These are phyloP conservation scores for Hemisphaericaspora xylofermentans DNA, from an alignment of 1,139 yeast species.

Conservation along the genomic window DNA sequence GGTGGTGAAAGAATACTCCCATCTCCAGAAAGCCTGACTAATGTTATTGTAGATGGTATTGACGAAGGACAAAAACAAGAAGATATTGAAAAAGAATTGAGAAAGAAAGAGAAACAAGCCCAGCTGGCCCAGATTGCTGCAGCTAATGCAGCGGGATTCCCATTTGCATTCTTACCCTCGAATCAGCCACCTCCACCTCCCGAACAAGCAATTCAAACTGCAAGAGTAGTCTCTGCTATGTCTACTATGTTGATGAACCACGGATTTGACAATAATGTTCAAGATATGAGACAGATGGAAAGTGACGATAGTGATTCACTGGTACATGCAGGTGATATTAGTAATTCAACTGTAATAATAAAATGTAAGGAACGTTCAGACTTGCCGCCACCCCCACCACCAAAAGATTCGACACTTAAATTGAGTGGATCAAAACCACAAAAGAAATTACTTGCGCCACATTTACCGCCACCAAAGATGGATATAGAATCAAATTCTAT, in stretches of 20 bases:
- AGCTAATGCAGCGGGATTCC: conserved; percentile 19
- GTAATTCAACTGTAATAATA: neutral
- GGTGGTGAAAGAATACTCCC: neutral
- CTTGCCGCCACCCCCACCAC: neutral
- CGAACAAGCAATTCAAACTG: conserved; percentile 3
- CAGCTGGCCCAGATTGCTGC: conserved; percentile 26
- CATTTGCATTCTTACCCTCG: conserved; percentile 17
- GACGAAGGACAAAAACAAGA: conserved; percentile 9
- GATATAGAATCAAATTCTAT: conserved; percentile 2
- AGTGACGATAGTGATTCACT: neutral
- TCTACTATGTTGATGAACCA: conserved; percentile 2
- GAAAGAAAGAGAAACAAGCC: conserved; percentile 20
- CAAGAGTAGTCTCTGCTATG: conserved; percentile 1
- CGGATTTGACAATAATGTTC: conserved; percentile 1
- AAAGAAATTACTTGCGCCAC: neutral
- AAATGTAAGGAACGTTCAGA: neutral
- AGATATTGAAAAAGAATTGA: conserved; percentile 14
- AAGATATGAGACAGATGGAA: neutral
- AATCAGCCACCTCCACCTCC: conserved; percentile 15
- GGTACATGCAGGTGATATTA: neutral
- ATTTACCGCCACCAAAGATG: neutral
- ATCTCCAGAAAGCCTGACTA: neutral
- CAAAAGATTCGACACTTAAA: neutral
- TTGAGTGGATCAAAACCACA: neutral
- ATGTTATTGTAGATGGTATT: conserved; percentile 11